Percentiles rank a stretch among this genome's conserved stretches.
These are phyloP conservation scores for Rozella allomycis DNA, from an alignment of 371 early-diverging fungal genomes.

Conservation along the genomic window DNA sequence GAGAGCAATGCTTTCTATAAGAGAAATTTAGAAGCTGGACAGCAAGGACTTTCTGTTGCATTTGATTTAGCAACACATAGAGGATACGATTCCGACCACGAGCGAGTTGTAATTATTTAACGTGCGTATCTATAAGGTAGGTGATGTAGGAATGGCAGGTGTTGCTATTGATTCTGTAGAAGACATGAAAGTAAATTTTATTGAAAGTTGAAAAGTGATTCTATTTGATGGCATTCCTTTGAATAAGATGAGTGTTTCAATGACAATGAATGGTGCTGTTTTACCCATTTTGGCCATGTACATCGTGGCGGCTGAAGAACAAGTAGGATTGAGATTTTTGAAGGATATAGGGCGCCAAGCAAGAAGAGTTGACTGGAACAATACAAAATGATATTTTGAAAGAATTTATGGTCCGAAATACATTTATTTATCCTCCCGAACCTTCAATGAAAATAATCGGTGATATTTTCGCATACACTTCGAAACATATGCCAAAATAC, in stretches of 20 bases:
- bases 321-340: slow-evolving; percentile 12
- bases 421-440: slow-evolving; percentile 66
- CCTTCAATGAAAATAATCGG: slow-evolving; percentile 62
- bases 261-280: slow-evolving; percentile 83
- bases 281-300: slow-evolving; percentile 67
- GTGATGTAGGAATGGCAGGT: slow-evolving; percentile 80
- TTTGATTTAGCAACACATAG: slow-evolving; percentile 69
- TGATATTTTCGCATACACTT: slow-evolving; percentile 59
- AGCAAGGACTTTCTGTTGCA: slow-evolving; percentile 60
- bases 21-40: slow-evolving; percentile 61
- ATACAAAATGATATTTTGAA: slow-evolving; percentile 74
- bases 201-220: slow-evolving; percentile 14
- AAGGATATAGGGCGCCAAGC: slow-evolving; percentile 30
- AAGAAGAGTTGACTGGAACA: slow-evolving; percentile 52
- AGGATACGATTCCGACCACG: slow-evolving; percentile 17
- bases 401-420: slow-evolving; percentile 77
- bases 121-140: slow-evolving; percentile 43
- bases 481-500: slow-evolving; percentile 68
- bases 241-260: slow-evolving; percentile 61
- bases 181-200: slow-evolving; percentile 45
- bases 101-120: slow-evolving; percentile 2
- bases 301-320: slow-evolving; percentile 62
- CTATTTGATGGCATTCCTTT: slow-evolving; percentile 62
- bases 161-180: slow-evolving; percentile 72
- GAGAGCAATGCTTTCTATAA: slow-evolving; percentile 62